Evolutionary conservation across 2,329 filamentous ascomycete species (phyloP).

Genomic region (Parastagonospora nodorum): DNA sequence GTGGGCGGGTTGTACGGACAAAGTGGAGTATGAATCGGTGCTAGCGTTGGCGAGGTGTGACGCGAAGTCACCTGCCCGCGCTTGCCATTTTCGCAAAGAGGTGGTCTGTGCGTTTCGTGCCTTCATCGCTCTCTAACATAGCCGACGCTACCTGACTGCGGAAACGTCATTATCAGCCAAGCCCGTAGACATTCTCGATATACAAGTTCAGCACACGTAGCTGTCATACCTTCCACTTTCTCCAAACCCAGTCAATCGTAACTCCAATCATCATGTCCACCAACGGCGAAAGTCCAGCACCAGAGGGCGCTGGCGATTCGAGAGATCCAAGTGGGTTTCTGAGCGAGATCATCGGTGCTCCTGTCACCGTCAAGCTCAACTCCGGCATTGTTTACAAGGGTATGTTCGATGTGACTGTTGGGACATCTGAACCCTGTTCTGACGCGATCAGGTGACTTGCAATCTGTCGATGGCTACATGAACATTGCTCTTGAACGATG

Average conservation of each 20-base stretch:
- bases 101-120: constrained; percentile 12
- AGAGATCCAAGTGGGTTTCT: constrained; percentile 94
- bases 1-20: background rate
- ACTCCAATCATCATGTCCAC: constrained; percentile 21
- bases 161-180: background rate
- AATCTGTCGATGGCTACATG: constrained; percentile 98
- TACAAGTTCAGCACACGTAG: background rate
- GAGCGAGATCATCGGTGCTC: constrained; percentile 89
- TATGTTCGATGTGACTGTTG: constrained; percentile 41
- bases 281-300: constrained; percentile 67
- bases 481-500: constrained; percentile 97
- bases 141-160: background rate
- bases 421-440: constrained; percentile 6
- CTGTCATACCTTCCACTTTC: background rate
- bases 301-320: constrained; percentile 70
- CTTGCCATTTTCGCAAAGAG: background rate
- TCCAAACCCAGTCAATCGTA: background rate
- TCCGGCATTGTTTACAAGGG: constrained; percentile 99
- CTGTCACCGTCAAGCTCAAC: constrained; percentile 96
- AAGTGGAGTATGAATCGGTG: background rate
- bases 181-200: background rate
- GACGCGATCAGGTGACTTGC: constrained; percentile 75
- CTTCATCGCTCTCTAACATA: background rate
- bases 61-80: constrained; percentile 2
- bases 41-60: constrained; percentile 1